These are phyloP conservation scores for Talaromyces verruculosus DNA, from an alignment of 2,329 filamentous ascomycete species.

Conservation along the genomic window DNA sequence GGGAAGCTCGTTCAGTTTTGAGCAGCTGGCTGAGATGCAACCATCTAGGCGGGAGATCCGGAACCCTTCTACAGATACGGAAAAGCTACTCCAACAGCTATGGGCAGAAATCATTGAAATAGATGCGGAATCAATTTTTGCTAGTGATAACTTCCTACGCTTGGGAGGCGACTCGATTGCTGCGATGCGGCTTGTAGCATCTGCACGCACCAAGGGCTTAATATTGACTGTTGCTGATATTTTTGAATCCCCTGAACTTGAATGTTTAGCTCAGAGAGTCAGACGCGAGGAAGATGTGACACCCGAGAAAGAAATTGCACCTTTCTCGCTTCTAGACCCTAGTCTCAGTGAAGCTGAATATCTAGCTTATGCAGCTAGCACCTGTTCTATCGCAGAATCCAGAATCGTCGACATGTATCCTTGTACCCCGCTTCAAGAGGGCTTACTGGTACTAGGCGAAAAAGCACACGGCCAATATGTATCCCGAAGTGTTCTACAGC, in stretches of 20 bases:
- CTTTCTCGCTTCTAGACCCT: conserved; percentile 10
- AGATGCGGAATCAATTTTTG: conserved; percentile 22
- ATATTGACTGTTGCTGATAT: conserved; percentile 14
- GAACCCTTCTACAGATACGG: conserved; percentile 17
- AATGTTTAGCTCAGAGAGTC: background rate
- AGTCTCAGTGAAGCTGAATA: conserved; percentile 1
- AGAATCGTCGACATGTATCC: conserved; percentile 33
- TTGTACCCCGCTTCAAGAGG: conserved; percentile 47
- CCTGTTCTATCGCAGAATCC: background rate
- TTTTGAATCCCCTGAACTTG: conserved; percentile 12
- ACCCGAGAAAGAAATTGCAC: background rate
- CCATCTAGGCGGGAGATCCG: background rate
- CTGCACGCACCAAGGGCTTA: conserved; percentile 13
- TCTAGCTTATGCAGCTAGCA: conserved; percentile 11
- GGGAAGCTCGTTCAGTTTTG: background rate
- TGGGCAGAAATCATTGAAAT: conserved; percentile 28
- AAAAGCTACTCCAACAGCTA: conserved; percentile 23
- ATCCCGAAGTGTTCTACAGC: background rate
- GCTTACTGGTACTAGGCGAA: conserved; percentile 47
- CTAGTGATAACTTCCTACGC: conserved; percentile 32
- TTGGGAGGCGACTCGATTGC: conserved; percentile 30
- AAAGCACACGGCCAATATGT: conserved; percentile 40
- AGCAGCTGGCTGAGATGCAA: conserved; percentile 24
- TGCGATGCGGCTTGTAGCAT: conserved; percentile 26
- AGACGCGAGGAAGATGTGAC: background rate